A percentile compares a stretch with the other conserved stretches of the same genome.
Evolutionary conservation across 2,329 filamentous ascomycete genomes (phyloP).

Genomic region (Paecilomyces niveus): DNA sequence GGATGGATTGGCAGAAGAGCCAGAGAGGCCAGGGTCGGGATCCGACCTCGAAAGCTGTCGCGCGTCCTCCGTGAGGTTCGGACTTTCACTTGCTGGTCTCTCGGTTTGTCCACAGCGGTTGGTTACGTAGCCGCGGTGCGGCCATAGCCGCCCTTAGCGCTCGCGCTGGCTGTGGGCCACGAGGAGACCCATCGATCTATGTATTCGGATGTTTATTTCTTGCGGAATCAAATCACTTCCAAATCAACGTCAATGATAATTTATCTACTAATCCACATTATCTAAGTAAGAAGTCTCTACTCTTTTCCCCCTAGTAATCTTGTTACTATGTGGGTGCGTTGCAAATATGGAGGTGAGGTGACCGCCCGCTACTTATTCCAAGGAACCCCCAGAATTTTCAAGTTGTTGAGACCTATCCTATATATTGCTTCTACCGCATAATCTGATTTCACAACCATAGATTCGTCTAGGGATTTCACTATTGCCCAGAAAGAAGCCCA

Average conservation of each 20-base stretch:
- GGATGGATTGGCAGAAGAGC: background rate
- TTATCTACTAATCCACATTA: too few species aligned
- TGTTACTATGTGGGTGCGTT: too few species aligned
- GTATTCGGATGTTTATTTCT: background rate
- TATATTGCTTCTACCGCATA: too few species aligned
- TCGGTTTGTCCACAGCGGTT: constrained; percentile 8
- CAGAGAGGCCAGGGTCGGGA: background rate
- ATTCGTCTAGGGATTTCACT: too few species aligned
- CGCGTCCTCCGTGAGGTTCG: constrained; percentile 7
- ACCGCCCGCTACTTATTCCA: too few species aligned
- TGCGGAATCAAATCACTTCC: background rate
- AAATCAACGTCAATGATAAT: background rate
- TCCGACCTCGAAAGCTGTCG: constrained; percentile 4
- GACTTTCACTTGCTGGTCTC: background rate
- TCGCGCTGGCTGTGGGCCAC: constrained; percentile 1
- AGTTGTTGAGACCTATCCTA: too few species aligned
- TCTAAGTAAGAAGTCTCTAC: too few species aligned
- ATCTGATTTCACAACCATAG: too few species aligned
- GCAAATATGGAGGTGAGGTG: too few species aligned
- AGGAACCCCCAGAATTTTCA: too few species aligned
- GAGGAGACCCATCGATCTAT: background rate
- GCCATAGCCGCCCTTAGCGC: constrained; percentile 18
- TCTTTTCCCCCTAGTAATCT: too few species aligned
- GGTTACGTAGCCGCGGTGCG: constrained; percentile 13
- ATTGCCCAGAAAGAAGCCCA: too few species aligned